These are phyloP conservation scores for Malus orientalis DNA, from an alignment of 306 rosid species.

Conservation along the genomic window DNA sequence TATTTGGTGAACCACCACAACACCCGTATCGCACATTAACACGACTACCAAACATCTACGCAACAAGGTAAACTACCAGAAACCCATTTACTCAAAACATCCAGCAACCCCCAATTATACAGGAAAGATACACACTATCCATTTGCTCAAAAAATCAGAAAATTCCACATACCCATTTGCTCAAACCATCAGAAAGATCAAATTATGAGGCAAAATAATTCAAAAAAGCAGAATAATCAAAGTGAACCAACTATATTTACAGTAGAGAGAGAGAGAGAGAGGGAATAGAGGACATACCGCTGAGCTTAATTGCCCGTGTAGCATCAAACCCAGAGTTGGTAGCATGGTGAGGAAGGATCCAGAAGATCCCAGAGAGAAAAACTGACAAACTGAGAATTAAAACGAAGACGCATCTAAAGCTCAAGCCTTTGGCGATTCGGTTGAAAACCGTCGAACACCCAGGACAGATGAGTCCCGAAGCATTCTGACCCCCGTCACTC, in stretches of 20 bases:
- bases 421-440: conserved; percentile 32
- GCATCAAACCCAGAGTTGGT: conserved; percentile 45
- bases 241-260: background rate
- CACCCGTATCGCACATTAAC: background rate
- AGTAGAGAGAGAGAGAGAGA: background rate
- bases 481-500: conserved; percentile 12
- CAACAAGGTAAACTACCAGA: background rate
- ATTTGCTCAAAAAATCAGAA: conserved; percentile 5
- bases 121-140: background rate
- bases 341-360: conserved; percentile 56
- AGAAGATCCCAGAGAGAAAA: conserved; percentile 66
- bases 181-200: conserved; percentile 6
- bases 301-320: conserved; percentile 42
- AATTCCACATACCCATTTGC: background rate
- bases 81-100: background rate
- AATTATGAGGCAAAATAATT: conserved; percentile 1
- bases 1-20: background rate
- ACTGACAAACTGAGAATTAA: conserved; percentile 49
- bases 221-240: background rate
- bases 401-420: conserved; percentile 64
- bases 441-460: conserved; percentile 34
- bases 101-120: conserved; percentile 5
- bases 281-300: conserved; percentile 34
- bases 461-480: conserved; percentile 36
- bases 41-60: background rate